phyloP scores from a whole-genome alignment of 2,329 filamentous ascomycete genomes.

The Paraconiothyrium sp. region DNA sequence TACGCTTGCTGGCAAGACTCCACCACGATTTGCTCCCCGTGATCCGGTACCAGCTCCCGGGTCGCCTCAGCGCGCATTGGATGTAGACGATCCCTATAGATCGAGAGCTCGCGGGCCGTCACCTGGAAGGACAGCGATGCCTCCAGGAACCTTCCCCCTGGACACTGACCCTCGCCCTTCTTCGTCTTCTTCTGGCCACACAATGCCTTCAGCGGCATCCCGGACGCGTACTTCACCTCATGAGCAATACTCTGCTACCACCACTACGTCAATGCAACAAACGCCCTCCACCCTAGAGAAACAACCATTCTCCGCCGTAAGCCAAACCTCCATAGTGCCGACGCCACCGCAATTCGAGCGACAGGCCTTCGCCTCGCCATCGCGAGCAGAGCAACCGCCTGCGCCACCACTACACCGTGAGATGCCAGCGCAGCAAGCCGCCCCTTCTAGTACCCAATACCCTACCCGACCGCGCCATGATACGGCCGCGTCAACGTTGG shows the following conservation, averaged over 20 bases:
- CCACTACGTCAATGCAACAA: conserved; percentile 27
- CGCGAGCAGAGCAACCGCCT: conserved; percentile 23
- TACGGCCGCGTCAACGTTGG: conserved; percentile 25
- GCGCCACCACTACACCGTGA: conserved; percentile 24
- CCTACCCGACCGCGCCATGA: conserved; percentile 33
- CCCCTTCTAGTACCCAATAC: conserved; percentile 22
- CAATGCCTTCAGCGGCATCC: conserved; percentile 34
- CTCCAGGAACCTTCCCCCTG: conserved; percentile 34
- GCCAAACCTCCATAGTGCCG: conserved; percentile 32
- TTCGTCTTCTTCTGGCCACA: conserved; percentile 39
- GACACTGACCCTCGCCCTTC: conserved; percentile 41
- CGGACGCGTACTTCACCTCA: conserved; percentile 32
- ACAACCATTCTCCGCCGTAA: conserved; percentile 26
- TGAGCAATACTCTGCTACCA: conserved; percentile 32
- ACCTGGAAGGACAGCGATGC: conserved; percentile 38
- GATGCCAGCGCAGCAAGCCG: conserved; percentile 17
- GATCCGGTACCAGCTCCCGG: conserved; percentile 22
- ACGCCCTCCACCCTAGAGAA: conserved; percentile 29
- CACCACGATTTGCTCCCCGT: conserved; percentile 29
- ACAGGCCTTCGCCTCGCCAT: conserved; percentile 20
- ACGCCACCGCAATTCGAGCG: conserved; percentile 37
- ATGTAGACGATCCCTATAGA: conserved; percentile 41
- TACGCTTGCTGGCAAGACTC: conserved; percentile 32
- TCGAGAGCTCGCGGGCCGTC: conserved; percentile 43
- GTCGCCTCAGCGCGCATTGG: conserved; percentile 27